Base-by-base conservation (phyloP, 1,139 yeast species). In the Kodamaea ohmeri region DNA sequence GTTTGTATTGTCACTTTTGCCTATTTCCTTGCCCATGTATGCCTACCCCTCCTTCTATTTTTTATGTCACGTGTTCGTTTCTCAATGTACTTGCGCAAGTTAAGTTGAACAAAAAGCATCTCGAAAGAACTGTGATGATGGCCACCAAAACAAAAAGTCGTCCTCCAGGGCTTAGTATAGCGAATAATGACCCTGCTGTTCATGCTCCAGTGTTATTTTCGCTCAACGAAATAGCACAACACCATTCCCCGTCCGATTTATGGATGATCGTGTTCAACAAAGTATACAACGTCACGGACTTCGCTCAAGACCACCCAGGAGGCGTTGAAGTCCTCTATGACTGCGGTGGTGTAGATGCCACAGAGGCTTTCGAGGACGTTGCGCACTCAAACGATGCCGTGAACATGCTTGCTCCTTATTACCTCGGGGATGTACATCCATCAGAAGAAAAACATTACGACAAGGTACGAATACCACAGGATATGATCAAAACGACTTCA, bases 291-390 rank as follows among this genome's bases (percentile, higher is more conserved):
- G 67, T 80, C 4, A 74, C 83, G 1, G 46, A 55, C 4, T 67
- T 80, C 35, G 54, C 76, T 2, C 61, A 58, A 3, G 59, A 60
- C 1, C 90, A 83, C 51, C 88, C 89, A 4, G 90, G 89, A 4
- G 89, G 89, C 2, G 72, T 76, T 0, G 87, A 80, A 46, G 84
- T 82, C 4, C 58, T 83, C 32, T 60, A 77, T 44, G 86, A 81
- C 44, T 80, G 83, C 55, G 87, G 80, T 6, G 90, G 90, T 0
- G 74, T 72, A n/a, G 89, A 83, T 58, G 87, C 84, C 5, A 79
- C 88, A 0, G 74, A 65, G 42, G 76, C 78, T 5, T 78, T 78
- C 51, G 74, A 68, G 43, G 77, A 71, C 46, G 77, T 71, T 15
- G 73, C 66, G n/a, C 77, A 71, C 51, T 67, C 73, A 2, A 66